A percentile compares a stretch with the other conserved stretches of the same genome.
These are phyloP conservation scores for Aureobasidium sp. DNA, from an alignment of 2,329 filamentous ascomycete genomes.

Conservation along the genomic window DNA sequence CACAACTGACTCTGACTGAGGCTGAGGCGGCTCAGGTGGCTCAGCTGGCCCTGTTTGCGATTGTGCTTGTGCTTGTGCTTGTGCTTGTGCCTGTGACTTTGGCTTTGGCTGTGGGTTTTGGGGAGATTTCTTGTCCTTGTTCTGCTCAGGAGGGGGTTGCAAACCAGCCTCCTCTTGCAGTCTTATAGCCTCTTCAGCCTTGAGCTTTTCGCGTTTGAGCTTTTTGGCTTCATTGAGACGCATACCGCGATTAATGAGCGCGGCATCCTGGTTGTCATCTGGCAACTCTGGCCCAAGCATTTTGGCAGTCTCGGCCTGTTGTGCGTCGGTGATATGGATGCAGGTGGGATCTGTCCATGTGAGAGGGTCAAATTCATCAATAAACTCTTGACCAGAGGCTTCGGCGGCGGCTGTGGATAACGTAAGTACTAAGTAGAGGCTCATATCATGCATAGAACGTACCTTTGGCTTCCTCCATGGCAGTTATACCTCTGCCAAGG, in stretches of 20 bases:
- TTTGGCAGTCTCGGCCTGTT: constrained; percentile 25
- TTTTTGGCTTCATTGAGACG: constrained; percentile 72
- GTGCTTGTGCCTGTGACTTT: background rate
- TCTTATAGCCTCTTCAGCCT: background rate
- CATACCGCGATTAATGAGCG: constrained; percentile 64
- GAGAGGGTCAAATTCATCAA: constrained; percentile 44
- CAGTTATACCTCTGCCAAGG: constrained; percentile 49
- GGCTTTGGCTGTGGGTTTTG: background rate
- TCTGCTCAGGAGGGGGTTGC: background rate
- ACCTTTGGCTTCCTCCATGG: constrained; percentile 31
- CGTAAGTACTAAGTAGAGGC: constrained; percentile 28
- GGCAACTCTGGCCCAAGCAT: constrained; percentile 21
- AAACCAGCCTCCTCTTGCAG: background rate
- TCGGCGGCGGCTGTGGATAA: constrained; percentile 51
- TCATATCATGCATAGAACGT: background rate
- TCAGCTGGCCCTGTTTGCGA: background rate
- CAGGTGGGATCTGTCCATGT: constrained; percentile 27
- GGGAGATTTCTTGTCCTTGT: background rate
- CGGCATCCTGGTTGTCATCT: constrained; percentile 42
- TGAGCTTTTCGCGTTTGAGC: constrained; percentile 53
- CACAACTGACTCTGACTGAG: background rate
- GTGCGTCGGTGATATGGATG: constrained; percentile 24
- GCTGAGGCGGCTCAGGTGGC: background rate
- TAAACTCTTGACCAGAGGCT: constrained; percentile 55
- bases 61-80: background rate